Evolutionary conservation across 106 monocot species (phyloP), one percentile per base, ranked within the genome.

Genomic region (Acanthochlamys bracteata): DNA sequence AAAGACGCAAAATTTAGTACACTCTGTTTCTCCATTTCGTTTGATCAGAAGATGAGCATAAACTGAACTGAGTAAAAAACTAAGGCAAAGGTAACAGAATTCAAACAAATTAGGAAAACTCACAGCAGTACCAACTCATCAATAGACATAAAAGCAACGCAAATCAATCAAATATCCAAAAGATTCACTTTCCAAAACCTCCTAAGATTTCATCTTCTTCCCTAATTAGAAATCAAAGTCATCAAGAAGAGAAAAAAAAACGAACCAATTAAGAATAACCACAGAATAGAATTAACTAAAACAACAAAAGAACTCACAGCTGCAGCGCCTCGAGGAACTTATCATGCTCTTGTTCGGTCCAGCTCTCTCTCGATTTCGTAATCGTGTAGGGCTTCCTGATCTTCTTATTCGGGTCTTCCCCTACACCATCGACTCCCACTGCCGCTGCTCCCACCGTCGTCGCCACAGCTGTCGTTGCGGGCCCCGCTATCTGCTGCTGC

Each of bases 331-430:
- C 80, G 49, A 91, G 75, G 64, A 91, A 91, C 60, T 77, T 78
- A 57, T 78, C 80, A 59, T 91, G 90, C 71, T 91, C 90, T 43
- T 71, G 73, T 60, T 86, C 90, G 7, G 90, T 79, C 90, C 90
- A 90, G 68, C 73, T 86, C 80, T 90, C 90, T 68, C 86, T 75
- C 24, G 83, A 83, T 65, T 86, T 91, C 24, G 83, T 86, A 64
- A 91, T 86, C 25, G 92, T 92, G 68, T 92, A 92, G 3, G 92
- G 92, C 75, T 92, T 92, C 76, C 92, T 53, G 25, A 76, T 71
- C 71, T 86, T 86, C 85, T 77, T 90, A 19, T 62, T 70, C 10
- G 53, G 69, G 45, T 80, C 74, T 39, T 78, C 83, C 7, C 53
- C 49, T 17, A 53, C 41, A 10, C 53, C 40, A n/a, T 10, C 71